Base-by-base conservation (phyloP, 1,139 yeast species). In the Saccharomyces uvarum region DNA sequence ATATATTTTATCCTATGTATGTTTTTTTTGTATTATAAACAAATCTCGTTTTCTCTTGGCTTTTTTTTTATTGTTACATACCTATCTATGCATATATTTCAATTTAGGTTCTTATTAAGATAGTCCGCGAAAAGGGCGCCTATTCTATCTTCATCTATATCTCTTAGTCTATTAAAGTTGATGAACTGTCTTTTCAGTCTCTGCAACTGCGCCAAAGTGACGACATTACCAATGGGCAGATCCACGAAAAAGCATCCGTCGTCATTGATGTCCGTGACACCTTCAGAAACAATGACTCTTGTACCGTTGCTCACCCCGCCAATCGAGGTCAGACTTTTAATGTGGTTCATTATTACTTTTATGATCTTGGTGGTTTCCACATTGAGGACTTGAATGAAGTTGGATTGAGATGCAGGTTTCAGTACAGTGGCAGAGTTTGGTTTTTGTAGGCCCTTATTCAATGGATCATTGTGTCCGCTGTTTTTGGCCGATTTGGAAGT, bases 161-260 rank as follows among this genome's bases (percentile, higher is more conserved):
- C 82, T 65, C 96, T 78, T 78, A 90, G 82, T 63, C 89, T 80
- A 69, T 93, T 90, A 66, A 93, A 76, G 32, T 82, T 76, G 32
- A 91, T 81, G 68, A 86, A 93, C 28, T 91, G 85, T 61, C 99
- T 77, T 68, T 97, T 78, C 27, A 88, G 77, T 58, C 98, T 77
- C 65, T 91, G 97, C 53, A 93, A 70, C 63, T 87, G 90, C 0
- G 97, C 89, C 41, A 86, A 75, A 13, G 90, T 80, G 9, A 88
- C 82, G 26, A 26, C 28, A 1, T 77, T 72, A 9, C 75, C 75
- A 2, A 82, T 68, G 0, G 97, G 97, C 66, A 91, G 73, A 13
- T 79, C 80, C 2, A 89, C 79, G 55, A 64, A 71, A 26, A 77
- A 64, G 21, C 71, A 73, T 2, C 67, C 66, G 19, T 70, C 68